These are phyloP conservation scores for Dryas integrifolia DNA, from an alignment of 331 rosid genomes.

Conservation along the genomic window DNA sequence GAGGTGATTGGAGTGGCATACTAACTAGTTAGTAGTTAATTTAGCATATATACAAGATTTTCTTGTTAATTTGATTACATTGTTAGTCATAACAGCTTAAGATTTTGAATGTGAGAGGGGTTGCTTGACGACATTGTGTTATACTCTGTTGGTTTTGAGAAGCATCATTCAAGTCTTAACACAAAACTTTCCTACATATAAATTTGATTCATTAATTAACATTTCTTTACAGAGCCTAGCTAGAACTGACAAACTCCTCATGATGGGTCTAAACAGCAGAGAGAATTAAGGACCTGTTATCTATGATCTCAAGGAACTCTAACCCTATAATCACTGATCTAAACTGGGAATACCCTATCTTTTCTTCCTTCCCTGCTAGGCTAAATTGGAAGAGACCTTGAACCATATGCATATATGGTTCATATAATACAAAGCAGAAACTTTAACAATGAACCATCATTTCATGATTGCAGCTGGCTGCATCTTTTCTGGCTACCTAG, in stretches of 20 bases:
- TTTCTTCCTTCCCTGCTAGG: not conserved
- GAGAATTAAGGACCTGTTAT: conserved; percentile 12
- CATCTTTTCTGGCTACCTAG: conserved; percentile 19
- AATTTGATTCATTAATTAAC: conserved; percentile 32
- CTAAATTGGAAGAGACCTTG: not conserved
- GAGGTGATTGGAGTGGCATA: no score
- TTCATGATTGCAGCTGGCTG: conserved; percentile 25
- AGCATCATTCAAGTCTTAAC: not conserved
- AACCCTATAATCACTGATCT: conserved; percentile 35
- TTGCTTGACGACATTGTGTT: no score
- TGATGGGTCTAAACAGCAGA: conserved; percentile 25
- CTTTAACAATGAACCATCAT: conserved; percentile 7
- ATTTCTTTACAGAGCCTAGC: conserved; percentile 48
- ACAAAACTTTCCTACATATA: conserved; percentile 37
- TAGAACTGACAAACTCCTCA: conserved; percentile 31
- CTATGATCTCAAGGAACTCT: conserved; percentile 19
- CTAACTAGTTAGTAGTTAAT: no score
- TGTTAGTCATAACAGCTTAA: no score
- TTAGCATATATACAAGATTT: no score
- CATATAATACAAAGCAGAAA: conserved; percentile 29
- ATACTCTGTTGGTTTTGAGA: not conserved
- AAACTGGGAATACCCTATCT: conserved; percentile 26
- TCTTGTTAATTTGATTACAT: no score
- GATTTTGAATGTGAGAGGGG: no score
- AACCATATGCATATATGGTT: conserved; percentile 18